phyloP scores from a whole-genome alignment of 2,329 filamentous ascomycete species.

The Hypoxylon sp. region DNA sequence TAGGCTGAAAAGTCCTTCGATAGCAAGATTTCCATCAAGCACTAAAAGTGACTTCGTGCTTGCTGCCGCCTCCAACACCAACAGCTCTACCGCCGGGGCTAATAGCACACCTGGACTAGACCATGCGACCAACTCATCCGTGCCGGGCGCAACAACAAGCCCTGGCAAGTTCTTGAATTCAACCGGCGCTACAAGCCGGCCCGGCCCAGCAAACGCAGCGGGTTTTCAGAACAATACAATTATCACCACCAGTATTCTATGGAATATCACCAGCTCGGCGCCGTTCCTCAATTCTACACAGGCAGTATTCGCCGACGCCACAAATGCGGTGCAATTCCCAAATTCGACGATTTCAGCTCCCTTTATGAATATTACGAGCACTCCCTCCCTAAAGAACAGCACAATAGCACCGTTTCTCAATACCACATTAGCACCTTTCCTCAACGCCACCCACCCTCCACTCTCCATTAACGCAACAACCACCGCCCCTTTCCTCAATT shows the following conservation, averaged over 20 bases:
- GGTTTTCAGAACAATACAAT: conserved; percentile 6
- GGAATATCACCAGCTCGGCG: conserved; percentile 31
- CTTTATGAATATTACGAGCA: conserved; percentile 31
- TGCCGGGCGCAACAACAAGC: conserved; percentile 26
- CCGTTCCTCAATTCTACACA: conserved; percentile 34
- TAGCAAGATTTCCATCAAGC: conserved; percentile 12
- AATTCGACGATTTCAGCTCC: conserved; percentile 34
- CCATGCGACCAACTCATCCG: conserved; percentile 15
- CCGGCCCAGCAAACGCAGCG: conserved; percentile 14
- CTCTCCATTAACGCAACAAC: conserved; percentile 19
- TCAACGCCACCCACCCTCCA: conserved; percentile 28
- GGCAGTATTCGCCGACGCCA: conserved; percentile 14
- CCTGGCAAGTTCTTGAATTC: conserved; percentile 28
- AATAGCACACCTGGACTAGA: conserved; percentile 11
- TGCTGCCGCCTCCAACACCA: background rate
- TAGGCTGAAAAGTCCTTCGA: conserved; percentile 30
- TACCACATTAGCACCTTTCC: conserved; percentile 15
- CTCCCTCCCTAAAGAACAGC: conserved; percentile 9
- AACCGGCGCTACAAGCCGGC: conserved; percentile 6
- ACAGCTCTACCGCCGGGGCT: background rate
- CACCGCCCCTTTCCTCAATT: conserved; percentile 7
- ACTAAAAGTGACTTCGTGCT: background rate
- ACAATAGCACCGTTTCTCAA: conserved; percentile 23
- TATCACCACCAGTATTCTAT: background rate
- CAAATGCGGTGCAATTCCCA: conserved; percentile 3